Percentiles rank a stretch among this genome's conserved stretches.
Evolutionary conservation across 805 yeast species (phyloP).

Genomic region (Wickerhamiella galacta): DNA sequence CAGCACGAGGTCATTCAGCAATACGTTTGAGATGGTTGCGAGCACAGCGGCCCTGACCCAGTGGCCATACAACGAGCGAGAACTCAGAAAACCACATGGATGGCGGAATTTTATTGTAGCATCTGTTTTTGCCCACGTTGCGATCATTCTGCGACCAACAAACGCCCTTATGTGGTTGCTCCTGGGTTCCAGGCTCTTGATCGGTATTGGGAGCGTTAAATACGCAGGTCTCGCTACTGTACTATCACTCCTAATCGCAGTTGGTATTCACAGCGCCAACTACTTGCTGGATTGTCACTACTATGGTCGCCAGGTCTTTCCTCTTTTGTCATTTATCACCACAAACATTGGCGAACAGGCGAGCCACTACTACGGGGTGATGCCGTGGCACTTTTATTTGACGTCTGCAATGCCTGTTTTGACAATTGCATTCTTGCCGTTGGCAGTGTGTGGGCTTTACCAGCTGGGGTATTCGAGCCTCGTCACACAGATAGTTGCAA

Average conservation of each 20-base stretch:
- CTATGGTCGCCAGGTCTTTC: slow-evolving; percentile 28
- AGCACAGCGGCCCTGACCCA: slow-evolving; percentile 47
- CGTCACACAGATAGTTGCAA: slow-evolving; percentile 19
- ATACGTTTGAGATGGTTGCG: slow-evolving; percentile 59
- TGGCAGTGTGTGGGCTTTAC: slow-evolving; percentile 6
- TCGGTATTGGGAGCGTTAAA: too few species aligned
- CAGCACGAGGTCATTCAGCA: slow-evolving; percentile 70
- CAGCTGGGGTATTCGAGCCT: slow-evolving; percentile 10
- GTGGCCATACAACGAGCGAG: slow-evolving; percentile 44
- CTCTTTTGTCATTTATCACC: slow-evolving; percentile 1
- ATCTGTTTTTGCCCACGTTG: slow-evolving; percentile 36
- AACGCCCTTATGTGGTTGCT: slow-evolving; percentile 61
- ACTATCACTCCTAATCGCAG: slow-evolving; percentile 19
- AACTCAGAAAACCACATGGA: neutral
- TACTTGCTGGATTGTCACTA: slow-evolving; percentile 38
- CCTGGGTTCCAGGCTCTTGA: slow-evolving; percentile 36
- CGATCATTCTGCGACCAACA: slow-evolving; percentile 72
- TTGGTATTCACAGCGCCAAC: slow-evolving; percentile 17
- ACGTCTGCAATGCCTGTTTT: slow-evolving; percentile 70
- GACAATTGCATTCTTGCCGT: slow-evolving; percentile 47
- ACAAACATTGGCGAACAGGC: slow-evolving; percentile 5
- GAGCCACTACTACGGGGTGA: slow-evolving; percentile 44
- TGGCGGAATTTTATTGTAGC: slow-evolving; percentile 20
- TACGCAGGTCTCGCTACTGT: slow-evolving; percentile 13
- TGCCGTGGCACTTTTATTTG: slow-evolving; percentile 74